Base-by-base conservation (phyloP, 768 basidiomycete genomes). In the Boletellus sp. region DNA sequence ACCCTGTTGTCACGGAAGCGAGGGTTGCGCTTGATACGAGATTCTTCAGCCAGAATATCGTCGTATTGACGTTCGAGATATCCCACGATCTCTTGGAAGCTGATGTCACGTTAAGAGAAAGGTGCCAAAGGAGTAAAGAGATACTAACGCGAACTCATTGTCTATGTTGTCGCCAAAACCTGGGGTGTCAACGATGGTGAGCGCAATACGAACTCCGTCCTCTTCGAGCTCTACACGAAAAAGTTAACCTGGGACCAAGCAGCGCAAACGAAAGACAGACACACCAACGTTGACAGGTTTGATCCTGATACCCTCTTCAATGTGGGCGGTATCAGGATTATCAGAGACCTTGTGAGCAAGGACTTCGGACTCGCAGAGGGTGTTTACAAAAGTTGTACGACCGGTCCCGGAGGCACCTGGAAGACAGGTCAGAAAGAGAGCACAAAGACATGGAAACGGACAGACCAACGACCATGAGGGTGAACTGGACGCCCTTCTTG, bases 131-230 rank as follows among this genome's bases (percentile, higher is more conserved):
- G 36, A 34, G 44, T 45, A 3, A 47, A 41, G 51, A 34, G 48
- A 50, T 35, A 79, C 93, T 67, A 71, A 96, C 95, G 91, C 87
- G 66, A 92, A 92, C 71, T 97, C 94, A 63, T 98, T 98, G 77
- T 99, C 94, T 65, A 99, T 95, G 65, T 94, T 94, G 72, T 97
- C 94, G 34, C 95, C 96, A 61, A 99, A 99, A 39, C 96, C 96
- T 48, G 96, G 96, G 1, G 96, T 99, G 68, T 99, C 96, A 24
- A 99, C 94, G 54, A 99, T 92, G 37, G 96, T 98, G 60, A 99
- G 77, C 8, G 94, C 93, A 66, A 99, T 96, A 60, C 96, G 88
- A 54, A 98, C 91, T 38, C 96, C 96, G 60, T 99, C 96, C 70
- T 98, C 95, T 61, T 98, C 96, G 53, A 99, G 84, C 71, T 99